A percentile compares a stretch with the other conserved stretches of the same genome.
Evolutionary conservation across 345 rosid genomes (phyloP).

Genomic region (Anastatica hierochuntica): DNA sequence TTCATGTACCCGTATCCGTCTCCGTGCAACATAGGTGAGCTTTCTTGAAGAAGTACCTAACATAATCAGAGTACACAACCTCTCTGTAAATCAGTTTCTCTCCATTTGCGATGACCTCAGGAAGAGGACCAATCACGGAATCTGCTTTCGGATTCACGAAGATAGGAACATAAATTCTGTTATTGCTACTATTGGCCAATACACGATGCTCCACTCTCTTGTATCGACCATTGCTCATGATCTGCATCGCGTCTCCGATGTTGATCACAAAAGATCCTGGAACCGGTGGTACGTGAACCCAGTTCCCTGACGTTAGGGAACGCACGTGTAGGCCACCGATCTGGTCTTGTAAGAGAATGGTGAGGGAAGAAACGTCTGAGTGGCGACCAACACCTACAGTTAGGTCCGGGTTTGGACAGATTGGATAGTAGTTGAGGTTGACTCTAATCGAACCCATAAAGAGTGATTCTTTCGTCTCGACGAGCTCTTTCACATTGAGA

Average conservation of each 20-base stretch:
- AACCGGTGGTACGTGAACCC: slow-evolving; percentile 31
- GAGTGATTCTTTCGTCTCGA: slow-evolving; percentile 25
- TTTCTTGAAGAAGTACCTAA: slow-evolving; percentile 28
- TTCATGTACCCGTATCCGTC: too few species aligned
- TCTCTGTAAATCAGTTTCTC: slow-evolving; percentile 27
- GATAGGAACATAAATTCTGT: slow-evolving; percentile 32
- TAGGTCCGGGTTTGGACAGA: slow-evolving; percentile 37
- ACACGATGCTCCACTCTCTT: slow-evolving; percentile 35
- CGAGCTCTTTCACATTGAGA: slow-evolving; percentile 30
- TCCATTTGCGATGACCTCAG: slow-evolving; percentile 18
- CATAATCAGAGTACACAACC: slow-evolving; percentile 27
- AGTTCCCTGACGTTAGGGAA: slow-evolving; percentile 21
- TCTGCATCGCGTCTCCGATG: slow-evolving; percentile 34
- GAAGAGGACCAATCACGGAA: slow-evolving; percentile 27
- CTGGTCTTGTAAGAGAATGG: slow-evolving; percentile 34
- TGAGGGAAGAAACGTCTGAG: slow-evolving; percentile 32
- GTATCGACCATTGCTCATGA: slow-evolving; percentile 28
- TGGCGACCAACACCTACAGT: slow-evolving; percentile 36
- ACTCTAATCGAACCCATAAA: slow-evolving; percentile 32
- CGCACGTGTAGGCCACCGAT: slow-evolving; percentile 41
- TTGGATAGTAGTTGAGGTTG: slow-evolving; percentile 36
- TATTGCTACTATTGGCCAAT: slow-evolving; percentile 20
- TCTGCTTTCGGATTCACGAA: slow-evolving; percentile 29
- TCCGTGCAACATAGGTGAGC: too few species aligned
- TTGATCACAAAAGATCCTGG: slow-evolving; percentile 28